Evolutionary conservation across 2,329 filamentous ascomycete species (phyloP).

Genomic region (Diaporthe humulicola): DNA sequence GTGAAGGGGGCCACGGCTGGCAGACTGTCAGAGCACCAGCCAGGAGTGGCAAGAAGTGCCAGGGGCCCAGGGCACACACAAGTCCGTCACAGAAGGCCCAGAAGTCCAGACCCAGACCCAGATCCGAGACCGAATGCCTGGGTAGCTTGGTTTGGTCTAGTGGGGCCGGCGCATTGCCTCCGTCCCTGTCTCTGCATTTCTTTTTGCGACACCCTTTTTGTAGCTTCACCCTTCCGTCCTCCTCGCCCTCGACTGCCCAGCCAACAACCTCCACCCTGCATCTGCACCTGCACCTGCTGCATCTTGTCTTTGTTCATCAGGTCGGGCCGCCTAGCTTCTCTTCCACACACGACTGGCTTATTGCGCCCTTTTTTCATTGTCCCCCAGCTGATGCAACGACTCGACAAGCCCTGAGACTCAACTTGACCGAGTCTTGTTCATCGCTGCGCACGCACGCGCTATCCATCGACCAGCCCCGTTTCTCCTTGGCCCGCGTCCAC

Average conservation of each 20-base stretch:
- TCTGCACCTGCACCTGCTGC: constrained; percentile 4
- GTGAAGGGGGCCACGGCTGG: constrained; percentile 1
- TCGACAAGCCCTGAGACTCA: constrained; percentile 7
- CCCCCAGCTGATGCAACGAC: not conserved
- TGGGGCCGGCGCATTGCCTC: constrained; percentile 33
- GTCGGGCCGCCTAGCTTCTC: not conserved
- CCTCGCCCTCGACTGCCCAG: constrained; percentile 1
- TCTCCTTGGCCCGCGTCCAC: constrained; percentile 13
- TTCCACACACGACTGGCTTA: not conserved
- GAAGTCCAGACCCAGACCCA: constrained; percentile 19
- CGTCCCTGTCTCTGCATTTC: constrained; percentile 30
- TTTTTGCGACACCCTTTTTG: constrained; percentile 31
- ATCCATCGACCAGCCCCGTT: not conserved
- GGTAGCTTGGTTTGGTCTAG: constrained; percentile 23
- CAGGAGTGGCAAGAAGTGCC: not conserved
- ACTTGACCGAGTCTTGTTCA: constrained; percentile 1
- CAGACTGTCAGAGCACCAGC: not conserved
- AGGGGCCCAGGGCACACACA: constrained; percentile 28
- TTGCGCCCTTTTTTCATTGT: not conserved
- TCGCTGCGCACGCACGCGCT: not conserved
- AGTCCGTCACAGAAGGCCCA: not conserved
- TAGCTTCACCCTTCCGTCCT: constrained; percentile 26
- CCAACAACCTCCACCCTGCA: not conserved
- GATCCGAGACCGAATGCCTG: not conserved
- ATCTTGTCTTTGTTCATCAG: constrained; percentile 25